These are phyloP conservation scores for Sanghuangporus weigelae DNA, from an alignment of 1,284 basidiomycete species.

Conservation along the genomic window DNA sequence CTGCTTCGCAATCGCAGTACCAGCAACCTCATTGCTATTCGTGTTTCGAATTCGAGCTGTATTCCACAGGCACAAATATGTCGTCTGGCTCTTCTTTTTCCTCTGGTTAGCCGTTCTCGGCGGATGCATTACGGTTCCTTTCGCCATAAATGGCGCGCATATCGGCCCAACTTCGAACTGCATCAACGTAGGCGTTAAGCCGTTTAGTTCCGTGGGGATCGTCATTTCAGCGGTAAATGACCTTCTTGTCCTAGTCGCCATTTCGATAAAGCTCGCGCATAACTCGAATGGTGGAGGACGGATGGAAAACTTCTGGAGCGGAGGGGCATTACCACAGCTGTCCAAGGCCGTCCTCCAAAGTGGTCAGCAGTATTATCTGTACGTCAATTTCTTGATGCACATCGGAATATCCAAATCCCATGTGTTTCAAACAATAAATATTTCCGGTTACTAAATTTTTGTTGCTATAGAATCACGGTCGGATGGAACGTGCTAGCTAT, in stretches of 20 bases:
- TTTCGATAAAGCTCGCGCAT: constrained; percentile 6
- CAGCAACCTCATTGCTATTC: constrained; percentile 12
- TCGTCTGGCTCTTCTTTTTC: constrained; percentile 4
- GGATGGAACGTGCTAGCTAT: constrained; percentile 21
- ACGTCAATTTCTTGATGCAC: constrained; percentile 13
- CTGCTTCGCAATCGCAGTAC: constrained; percentile 5
- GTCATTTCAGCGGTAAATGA: background rate
- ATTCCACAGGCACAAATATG: background rate
- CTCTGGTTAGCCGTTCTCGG: constrained; percentile 13
- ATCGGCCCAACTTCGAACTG: background rate
- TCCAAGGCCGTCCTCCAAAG: constrained; percentile 26
- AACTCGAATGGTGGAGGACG: background rate
- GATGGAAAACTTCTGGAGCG: constrained; percentile 21
- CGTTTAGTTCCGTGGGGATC: background rate
- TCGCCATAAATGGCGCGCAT: constrained; percentile 5
- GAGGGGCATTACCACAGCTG: constrained; percentile 25
- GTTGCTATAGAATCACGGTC: constrained; percentile 22
- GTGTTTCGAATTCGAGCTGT: constrained; percentile 16
- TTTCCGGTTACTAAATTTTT: background rate
- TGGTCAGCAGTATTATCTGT: constrained; percentile 32
- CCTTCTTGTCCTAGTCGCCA: background rate
- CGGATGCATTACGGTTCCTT: constrained; percentile 10
- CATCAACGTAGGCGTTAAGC: background rate
- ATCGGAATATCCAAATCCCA: background rate
- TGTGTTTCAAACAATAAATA: background rate